These are phyloP conservation scores for Aspergillus sp. DNA, from an alignment of 2,329 filamentous ascomycete species.

Conservation along the genomic window DNA sequence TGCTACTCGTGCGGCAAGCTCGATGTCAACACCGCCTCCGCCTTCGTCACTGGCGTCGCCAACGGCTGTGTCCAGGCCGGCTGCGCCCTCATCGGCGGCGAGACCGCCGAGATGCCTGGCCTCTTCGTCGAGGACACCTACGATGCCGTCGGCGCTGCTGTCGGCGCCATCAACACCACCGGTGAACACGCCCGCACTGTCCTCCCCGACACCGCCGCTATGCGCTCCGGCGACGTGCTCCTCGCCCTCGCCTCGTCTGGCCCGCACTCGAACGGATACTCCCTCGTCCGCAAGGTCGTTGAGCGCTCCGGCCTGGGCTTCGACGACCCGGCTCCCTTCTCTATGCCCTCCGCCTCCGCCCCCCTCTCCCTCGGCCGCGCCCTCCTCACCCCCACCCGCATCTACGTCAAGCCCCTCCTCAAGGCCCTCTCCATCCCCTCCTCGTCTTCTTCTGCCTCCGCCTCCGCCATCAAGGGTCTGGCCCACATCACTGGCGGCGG, in stretches of 20 bases:
- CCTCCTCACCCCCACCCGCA: slow-evolving; percentile 83
- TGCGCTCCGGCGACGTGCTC: slow-evolving; percentile 79
- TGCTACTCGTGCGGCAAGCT: slow-evolving; percentile 94
- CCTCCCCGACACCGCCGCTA: slow-evolving; percentile 71
- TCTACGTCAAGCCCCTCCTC: slow-evolving; percentile 85
- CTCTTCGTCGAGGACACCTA: slow-evolving; percentile 89
- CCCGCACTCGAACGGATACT: slow-evolving; percentile 96
- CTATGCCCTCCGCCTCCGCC: slow-evolving; percentile 64
- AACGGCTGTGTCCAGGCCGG: slow-evolving; percentile 79
- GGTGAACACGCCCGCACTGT: slow-evolving; percentile 58
- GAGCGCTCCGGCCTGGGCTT: slow-evolving; percentile 70
- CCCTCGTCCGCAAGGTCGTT: slow-evolving; percentile 87
- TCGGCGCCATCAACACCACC: slow-evolving; percentile 68
- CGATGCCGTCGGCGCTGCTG: slow-evolving; percentile 85
- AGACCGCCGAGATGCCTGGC: slow-evolving; percentile 97
- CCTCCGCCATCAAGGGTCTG: slow-evolving; percentile 76
- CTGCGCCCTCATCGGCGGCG: slow-evolving; percentile 91
- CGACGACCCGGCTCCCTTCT: slow-evolving; percentile 74
- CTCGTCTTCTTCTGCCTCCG: slow-evolving; percentile 39
- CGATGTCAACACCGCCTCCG: slow-evolving; percentile 70
- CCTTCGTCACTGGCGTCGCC: slow-evolving; percentile 90
- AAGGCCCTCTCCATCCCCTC: slow-evolving; percentile 51
- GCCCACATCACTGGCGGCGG: slow-evolving; percentile 97
- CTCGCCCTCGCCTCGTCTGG: slow-evolving; percentile 82
- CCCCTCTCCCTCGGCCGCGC: slow-evolving; percentile 61